Evolutionary conservation across 148 eudicot species (phyloP).

Genomic region (Simmondsia chinensis): DNA sequence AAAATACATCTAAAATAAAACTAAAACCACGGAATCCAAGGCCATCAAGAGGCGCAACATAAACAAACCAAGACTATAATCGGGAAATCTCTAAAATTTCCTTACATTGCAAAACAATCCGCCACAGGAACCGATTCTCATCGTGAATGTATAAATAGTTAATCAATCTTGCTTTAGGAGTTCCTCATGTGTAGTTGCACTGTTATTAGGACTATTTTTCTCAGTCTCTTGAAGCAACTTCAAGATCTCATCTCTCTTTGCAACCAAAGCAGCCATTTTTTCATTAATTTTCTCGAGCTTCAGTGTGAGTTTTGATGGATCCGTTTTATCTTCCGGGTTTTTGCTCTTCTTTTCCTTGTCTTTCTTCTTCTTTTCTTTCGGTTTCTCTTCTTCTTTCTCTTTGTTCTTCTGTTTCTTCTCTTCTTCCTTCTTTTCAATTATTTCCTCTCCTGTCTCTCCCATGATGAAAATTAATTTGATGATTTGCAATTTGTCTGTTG

Average conservation of each 20-base stretch:
- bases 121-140: no score
- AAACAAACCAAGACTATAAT: no score
- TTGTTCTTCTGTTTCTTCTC: constrained; percentile 16
- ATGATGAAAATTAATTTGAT: constrained; percentile 15
- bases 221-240: constrained; percentile 39
- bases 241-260: constrained; percentile 48
- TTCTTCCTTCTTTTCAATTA: constrained; percentile 32
- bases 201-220: no score
- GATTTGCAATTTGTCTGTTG: no score
- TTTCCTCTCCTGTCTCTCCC: constrained; percentile 26
- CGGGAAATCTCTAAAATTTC: no score
- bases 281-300: constrained; percentile 49
- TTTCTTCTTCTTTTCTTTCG: constrained; percentile 21
- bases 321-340: constrained; percentile 55
- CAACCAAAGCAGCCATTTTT: constrained; percentile 36
- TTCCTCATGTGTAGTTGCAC: no score
- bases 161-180: no score
- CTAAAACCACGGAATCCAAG: no score
- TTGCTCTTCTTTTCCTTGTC: constrained; percentile 44
- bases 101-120: no score
- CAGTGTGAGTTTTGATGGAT: constrained; percentile 39
- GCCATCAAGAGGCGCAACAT: no score
- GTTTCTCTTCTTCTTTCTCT: constrained; percentile 9
- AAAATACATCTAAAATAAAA: no score
- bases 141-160: no score